Evolutionary conservation across 768 basidiomycete species (phyloP), one percentile per base, ranked within the genome.

Genomic region (Pleurotus eryngii): DNA sequence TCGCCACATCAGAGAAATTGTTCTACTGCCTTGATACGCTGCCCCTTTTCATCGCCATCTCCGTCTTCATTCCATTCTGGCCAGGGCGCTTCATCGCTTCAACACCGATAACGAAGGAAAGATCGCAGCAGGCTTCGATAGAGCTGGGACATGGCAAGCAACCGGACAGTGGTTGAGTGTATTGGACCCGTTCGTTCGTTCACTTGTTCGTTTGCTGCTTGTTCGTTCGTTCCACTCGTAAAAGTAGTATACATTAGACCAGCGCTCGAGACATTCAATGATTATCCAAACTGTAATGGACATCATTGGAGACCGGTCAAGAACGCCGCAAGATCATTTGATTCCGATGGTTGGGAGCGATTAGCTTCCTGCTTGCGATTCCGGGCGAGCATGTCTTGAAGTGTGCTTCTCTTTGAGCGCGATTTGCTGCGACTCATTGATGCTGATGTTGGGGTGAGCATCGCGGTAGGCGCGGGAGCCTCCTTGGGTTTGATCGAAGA

Each of bases 21-120:
- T 89, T 91, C 67, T 91, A 89, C 65, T 80, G 71, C 1, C 73
- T 90, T 39, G 74, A 92, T 66, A 81, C 86, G 0, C 73, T 89
- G 4, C 88, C 87, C 6, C 74, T 89, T 6, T 78, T 85, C 58
- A 65, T 89, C 30, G 85, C 86, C 22, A 79, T 85, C 45, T 68
- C 67, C 0, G 71, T 82, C 12, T 88, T 86, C 62, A 63, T 73
- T 20, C 70, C 80, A 15, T 83, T 86, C 67, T 91, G 87, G 86
- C 89, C 86, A 3, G 84, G 85, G 5, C 67, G 78, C 60, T 81
- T 81, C 63, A 83, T 84, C 40, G 35, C 54, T 17, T 15, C 47
- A 49, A 40, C 24, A 17, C 46, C 46, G 15, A 54, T 54, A 17
- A 54, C n/a, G 2, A 24, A 42, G 17, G 8, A 38, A 9, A 38